Conservation (phyloP, 441 rosid species). For the Croton setiger region DNA sequence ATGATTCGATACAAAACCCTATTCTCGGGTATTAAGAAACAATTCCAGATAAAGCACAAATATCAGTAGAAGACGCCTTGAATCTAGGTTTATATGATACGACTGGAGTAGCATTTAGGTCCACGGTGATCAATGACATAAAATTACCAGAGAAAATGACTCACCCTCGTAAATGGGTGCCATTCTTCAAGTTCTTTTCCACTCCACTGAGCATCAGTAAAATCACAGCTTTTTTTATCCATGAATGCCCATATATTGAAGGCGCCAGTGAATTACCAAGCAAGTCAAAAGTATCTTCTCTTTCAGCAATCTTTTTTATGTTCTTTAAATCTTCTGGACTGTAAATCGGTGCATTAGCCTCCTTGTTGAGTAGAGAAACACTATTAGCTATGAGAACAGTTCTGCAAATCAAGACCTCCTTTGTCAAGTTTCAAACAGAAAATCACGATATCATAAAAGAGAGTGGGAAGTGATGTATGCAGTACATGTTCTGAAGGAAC, state of each 20-base stretch:
- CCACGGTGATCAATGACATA: conserved; percentile 3
- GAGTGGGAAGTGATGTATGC: conserved; percentile 4
- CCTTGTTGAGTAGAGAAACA: conserved; percentile 87
- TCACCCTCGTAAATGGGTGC: conserved; percentile 97
- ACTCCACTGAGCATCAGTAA: conserved; percentile 94
- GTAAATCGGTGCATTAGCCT: conserved; percentile 93
- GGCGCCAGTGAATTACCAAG: conserved; percentile 94
- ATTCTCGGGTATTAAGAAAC: background rate
- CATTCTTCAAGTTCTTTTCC: conserved; percentile 92
- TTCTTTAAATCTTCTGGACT: conserved; percentile 70
- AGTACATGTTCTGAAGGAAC: conserved; percentile 2
- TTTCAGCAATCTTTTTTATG: conserved; percentile 81
- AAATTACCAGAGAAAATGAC: conserved; percentile 15
- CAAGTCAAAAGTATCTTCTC: conserved; percentile 84
- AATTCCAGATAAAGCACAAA: background rate
- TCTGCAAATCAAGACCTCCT: conserved; percentile 40
- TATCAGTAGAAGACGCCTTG: background rate
- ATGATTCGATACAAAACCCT: conserved; percentile 5
- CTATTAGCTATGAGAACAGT: conserved; percentile 90
- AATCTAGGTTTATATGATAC: background rate
- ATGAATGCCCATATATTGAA: conserved; percentile 91
- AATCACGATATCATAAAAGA: conserved; percentile 8
- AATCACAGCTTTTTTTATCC: conserved; percentile 97
- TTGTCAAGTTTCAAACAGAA: conserved; percentile 21
- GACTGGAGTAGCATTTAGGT: background rate